phyloP scores from a whole-genome alignment of 306 rosid species.

The Quercus ilex region DNA sequence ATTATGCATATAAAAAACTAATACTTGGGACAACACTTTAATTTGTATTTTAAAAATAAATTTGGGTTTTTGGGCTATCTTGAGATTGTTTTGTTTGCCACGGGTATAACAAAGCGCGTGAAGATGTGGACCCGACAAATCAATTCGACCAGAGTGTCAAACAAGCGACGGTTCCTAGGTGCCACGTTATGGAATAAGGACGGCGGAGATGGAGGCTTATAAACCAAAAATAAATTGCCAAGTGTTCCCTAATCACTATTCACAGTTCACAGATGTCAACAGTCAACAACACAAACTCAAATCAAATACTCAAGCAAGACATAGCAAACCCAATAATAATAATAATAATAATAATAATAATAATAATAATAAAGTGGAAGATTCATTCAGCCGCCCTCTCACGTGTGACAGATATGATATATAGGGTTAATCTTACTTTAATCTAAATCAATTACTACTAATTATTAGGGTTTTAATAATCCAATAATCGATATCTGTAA shows the following conservation, averaged over 20 bases:
- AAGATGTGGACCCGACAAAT: background rate
- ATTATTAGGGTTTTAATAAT: too few species aligned
- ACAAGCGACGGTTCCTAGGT: background rate
- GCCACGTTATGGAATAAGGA: constrained; percentile 9
- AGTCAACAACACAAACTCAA: too few species aligned
- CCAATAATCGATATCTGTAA: too few species aligned
- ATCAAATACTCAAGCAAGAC: too few species aligned
- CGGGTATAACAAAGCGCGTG: background rate
- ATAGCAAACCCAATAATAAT: too few species aligned
- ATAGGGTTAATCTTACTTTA: background rate
- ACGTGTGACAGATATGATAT: background rate
- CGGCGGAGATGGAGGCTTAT: constrained; percentile 21
- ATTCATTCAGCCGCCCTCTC: background rate
- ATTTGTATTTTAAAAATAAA: background rate
- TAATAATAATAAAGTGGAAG: too few species aligned
- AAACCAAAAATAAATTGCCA: background rate
- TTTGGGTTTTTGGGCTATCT: too few species aligned
- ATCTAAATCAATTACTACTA: too few species aligned
- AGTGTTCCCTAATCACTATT: background rate
- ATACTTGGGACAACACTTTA: background rate
- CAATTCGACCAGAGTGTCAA: background rate
- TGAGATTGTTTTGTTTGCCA: background rate
- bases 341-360: too few species aligned
- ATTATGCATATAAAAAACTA: too few species aligned
- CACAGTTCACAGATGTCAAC: background rate